phyloP scores from a whole-genome alignment of 2,329 filamentous ascomycete genomes.

The Aspergillus versicolor region DNA sequence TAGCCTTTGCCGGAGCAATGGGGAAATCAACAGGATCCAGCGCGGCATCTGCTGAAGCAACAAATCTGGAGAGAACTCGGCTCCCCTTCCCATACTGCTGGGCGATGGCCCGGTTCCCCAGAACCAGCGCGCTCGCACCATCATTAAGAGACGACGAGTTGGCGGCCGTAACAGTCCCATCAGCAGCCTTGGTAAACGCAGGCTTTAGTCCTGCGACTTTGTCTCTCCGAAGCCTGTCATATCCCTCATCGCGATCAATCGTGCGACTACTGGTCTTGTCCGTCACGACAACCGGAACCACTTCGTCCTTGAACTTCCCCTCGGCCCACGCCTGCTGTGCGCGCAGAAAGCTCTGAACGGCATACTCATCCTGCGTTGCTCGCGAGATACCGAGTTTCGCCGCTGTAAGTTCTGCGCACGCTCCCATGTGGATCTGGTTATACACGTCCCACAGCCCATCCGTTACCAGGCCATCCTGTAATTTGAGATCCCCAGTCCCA shows the following conservation, averaged over 20 bases:
- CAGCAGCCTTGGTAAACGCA: slow-evolving; percentile 81
- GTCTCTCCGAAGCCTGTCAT: slow-evolving; percentile 78
- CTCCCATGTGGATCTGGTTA: slow-evolving; percentile 96
- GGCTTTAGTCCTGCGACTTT: slow-evolving; percentile 86
- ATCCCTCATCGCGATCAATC: slow-evolving; percentile 89
- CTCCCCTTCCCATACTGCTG: slow-evolving; percentile 74
- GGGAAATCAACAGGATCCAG: slow-evolving; percentile 92
- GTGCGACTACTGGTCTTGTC: slow-evolving; percentile 80
- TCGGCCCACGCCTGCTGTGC: slow-evolving; percentile 86
- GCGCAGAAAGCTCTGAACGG: slow-evolving; percentile 83
- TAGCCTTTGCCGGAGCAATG: slow-evolving; percentile 84
- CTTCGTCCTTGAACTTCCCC: slow-evolving; percentile 82
- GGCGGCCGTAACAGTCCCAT: slow-evolving; percentile 87
- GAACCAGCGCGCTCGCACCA: slow-evolving; percentile 83
- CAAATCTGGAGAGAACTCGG: slow-evolving; percentile 81
- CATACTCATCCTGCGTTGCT: slow-evolving; percentile 86
- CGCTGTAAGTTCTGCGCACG: slow-evolving; percentile 90
- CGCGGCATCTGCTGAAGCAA: slow-evolving; percentile 83
- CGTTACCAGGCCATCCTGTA: slow-evolving; percentile 90
- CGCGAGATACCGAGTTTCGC: slow-evolving; percentile 80
- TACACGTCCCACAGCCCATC: slow-evolving; percentile 97
- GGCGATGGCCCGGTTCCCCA: slow-evolving; percentile 78
- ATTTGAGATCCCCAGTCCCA: slow-evolving; percentile 79
- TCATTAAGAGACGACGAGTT: slow-evolving; percentile 95
- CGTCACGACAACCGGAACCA: slow-evolving; percentile 82